A percentile compares a stretch with the other conserved stretches of the same genome.
Conservation (phyloP, 2,329 filamentous ascomycete species). For the Neospermospora avenae region DNA sequence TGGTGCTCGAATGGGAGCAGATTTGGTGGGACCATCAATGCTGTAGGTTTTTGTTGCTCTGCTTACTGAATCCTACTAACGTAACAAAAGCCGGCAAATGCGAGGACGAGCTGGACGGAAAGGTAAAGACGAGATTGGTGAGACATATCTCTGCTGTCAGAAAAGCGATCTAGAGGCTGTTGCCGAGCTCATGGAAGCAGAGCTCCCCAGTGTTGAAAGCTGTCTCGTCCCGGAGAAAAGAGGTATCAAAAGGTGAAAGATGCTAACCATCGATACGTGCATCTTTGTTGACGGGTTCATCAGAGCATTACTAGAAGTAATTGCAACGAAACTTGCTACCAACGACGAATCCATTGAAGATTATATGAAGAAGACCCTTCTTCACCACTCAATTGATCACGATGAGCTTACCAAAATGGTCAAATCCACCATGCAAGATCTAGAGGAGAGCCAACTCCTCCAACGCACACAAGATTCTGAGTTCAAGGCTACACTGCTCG, state of each 20-base stretch:
- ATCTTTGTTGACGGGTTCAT: slow-evolving; percentile 14
- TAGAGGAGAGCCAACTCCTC: slow-evolving; percentile 55
- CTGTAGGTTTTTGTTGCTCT: slow-evolving; percentile 41
- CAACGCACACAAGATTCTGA: slow-evolving; percentile 45
- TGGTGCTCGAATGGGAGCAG: slow-evolving; percentile 71
- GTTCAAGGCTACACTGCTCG: slow-evolving; percentile 62
- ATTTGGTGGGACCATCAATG: slow-evolving; percentile 75
- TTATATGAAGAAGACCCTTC: slow-evolving; percentile 65
- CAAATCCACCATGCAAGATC: slow-evolving; percentile 55
- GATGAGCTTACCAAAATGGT: slow-evolving; percentile 52
- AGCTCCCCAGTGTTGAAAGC: slow-evolving; percentile 67
- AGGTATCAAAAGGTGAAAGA: slow-evolving; percentile 59
- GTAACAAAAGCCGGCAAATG: slow-evolving; percentile 61
- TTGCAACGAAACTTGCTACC: slow-evolving; percentile 65
- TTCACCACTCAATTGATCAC: slow-evolving; percentile 54
- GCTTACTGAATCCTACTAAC: slow-evolving; percentile 26
- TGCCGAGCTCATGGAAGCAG: slow-evolving; percentile 66
- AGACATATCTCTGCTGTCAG: slow-evolving; percentile 74
- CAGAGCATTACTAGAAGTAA: slow-evolving; percentile 68
- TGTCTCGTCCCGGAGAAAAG: slow-evolving; percentile 65
- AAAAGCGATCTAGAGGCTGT: slow-evolving; percentile 66
- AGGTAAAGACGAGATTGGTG: slow-evolving; percentile 73
- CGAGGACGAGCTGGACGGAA: slow-evolving; percentile 73
- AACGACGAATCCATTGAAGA: slow-evolving; percentile 62
- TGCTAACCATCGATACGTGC: not conserved